phyloP scores from a whole-genome alignment of 345 rosid genomes.

The Corchorus olitorius region DNA sequence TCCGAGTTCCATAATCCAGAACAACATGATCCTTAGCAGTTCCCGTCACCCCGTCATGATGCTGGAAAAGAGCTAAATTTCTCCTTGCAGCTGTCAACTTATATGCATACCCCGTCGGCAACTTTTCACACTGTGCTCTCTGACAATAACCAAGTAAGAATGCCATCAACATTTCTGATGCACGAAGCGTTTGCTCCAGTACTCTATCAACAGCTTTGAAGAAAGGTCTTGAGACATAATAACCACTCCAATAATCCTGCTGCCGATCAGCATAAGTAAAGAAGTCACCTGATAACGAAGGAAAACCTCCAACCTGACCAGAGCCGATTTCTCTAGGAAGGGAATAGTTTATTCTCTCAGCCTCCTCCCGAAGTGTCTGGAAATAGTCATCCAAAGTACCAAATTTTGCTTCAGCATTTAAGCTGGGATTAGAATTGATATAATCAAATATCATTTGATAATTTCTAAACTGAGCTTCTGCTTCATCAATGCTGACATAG shows the following conservation, averaged over 20 bases:
- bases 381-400: slow-evolving; percentile 97
- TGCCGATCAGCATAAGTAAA: slow-evolving; percentile 95
- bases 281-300: slow-evolving; percentile 96
- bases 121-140: slow-evolving; percentile 79
- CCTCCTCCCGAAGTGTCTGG: slow-evolving; percentile 73
- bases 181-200: slow-evolving; percentile 86
- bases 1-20: slow-evolving; percentile 82
- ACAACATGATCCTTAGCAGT: slow-evolving; percentile 97
- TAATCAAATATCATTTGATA: slow-evolving; percentile 88
- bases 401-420: slow-evolving; percentile 83
- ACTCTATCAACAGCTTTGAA: slow-evolving; percentile 98
- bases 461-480: slow-evolving; percentile 93
- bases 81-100: slow-evolving; percentile 97
- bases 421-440: slow-evolving; percentile 83
- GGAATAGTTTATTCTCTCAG: slow-evolving; percentile 82
- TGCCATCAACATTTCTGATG: slow-evolving; percentile 87
- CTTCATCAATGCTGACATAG: slow-evolving; percentile 73
- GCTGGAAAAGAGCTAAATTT: slow-evolving; percentile 98
- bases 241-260: slow-evolving; percentile 99
- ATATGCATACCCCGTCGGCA: slow-evolving; percentile 67
- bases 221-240: slow-evolving; percentile 96
- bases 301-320: slow-evolving; percentile 77
- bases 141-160: slow-evolving; percentile 89
- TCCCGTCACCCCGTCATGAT: slow-evolving; percentile 98
- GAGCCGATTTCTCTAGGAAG: slow-evolving; percentile 84